Percentiles rank a stretch among this genome's conserved stretches.
phyloP scores from a whole-genome alignment of 2,329 filamentous ascomycete species.

The Talaromyces sp. region DNA sequence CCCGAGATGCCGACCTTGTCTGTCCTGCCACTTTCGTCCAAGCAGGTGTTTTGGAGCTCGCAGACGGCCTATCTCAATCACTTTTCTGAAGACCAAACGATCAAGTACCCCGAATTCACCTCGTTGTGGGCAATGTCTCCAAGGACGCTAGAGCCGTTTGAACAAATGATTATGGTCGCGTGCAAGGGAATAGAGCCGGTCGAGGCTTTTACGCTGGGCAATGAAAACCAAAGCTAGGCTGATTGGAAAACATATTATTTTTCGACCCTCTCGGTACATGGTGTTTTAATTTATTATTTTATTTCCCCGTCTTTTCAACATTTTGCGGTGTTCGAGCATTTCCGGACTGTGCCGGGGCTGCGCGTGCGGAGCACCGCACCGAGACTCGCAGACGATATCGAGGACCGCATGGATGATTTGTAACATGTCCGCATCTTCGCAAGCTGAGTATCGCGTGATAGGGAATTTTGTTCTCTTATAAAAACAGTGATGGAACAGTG shows the following conservation, averaged over 20 bases:
- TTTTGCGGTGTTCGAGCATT: neutral
- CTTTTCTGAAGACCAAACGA: neutral
- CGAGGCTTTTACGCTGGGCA: neutral
- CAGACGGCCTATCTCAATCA: neutral
- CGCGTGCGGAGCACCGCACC: neutral
- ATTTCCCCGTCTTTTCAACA: neutral
- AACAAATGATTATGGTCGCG: neutral
- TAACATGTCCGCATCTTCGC: neutral
- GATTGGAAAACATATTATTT: no score
- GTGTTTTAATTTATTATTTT: neutral
- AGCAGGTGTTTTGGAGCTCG: slow-evolving; percentile 1
- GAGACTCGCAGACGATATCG: no score
- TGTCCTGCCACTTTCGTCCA: slow-evolving; percentile 1
- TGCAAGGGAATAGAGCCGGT: slow-evolving; percentile 2
- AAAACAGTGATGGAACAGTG: neutral
- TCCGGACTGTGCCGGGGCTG: neutral
- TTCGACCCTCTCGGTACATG: neutral
- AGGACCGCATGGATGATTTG: neutral
- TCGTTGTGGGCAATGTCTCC: neutral
- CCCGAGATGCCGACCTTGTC: slow-evolving; percentile 1
- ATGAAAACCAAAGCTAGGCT: neutral
- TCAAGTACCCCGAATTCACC: slow-evolving; percentile 1
- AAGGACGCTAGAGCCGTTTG: neutral
- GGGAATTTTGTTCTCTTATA: neutral
- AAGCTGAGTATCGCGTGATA: neutral